These are phyloP conservation scores for Colletotrichum endophyticum DNA, from an alignment of 2,329 filamentous ascomycete species.

Conservation along the genomic window DNA sequence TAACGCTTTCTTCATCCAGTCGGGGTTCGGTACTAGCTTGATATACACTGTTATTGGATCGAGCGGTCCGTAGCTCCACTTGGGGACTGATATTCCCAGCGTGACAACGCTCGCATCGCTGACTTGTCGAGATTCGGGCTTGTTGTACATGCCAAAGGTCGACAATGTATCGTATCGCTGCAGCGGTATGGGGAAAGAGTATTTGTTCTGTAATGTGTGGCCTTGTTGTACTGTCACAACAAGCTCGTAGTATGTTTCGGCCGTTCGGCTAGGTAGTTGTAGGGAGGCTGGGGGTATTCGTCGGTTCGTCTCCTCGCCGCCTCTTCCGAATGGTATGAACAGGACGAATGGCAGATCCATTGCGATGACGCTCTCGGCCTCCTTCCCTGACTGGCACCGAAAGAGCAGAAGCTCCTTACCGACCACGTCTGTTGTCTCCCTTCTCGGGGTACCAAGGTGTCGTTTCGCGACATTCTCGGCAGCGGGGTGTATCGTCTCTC, in stretches of 20 bases:
- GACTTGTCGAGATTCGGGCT: conserved; percentile 84
- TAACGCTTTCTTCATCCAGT: conserved; percentile 89
- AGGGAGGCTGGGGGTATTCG: conserved; percentile 92
- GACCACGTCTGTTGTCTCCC: conserved; percentile 90
- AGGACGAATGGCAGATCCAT: conserved; percentile 98
- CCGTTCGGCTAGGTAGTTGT: conserved; percentile 89
- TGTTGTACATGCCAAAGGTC: conserved; percentile 99
- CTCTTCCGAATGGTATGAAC: conserved; percentile 93
- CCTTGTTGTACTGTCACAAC: conserved; percentile 96
- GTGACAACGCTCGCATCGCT: conserved; percentile 91
- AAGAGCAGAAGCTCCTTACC: conserved; percentile 95
- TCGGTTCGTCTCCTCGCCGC: conserved; percentile 86
- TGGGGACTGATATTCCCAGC: conserved; percentile 86
- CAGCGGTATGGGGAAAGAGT: conserved; percentile 88
- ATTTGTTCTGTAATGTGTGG: conserved; percentile 84
- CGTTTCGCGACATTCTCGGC: conserved; percentile 94
- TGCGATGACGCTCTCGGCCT: conserved; percentile 85
- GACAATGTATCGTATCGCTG: conserved; percentile 95
- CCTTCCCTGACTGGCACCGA: conserved; percentile 81
- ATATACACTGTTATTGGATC: conserved; percentile 97
- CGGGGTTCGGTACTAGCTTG: conserved; percentile 88
- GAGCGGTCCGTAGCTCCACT: conserved; percentile 95
- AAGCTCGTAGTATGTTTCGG: conserved; percentile 95
- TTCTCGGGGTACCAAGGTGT: conserved; percentile 85
- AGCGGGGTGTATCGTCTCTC: conserved; percentile 95